Evolutionary conservation across 805 yeast genomes (phyloP), one percentile per base, ranked within the genome.

Genomic region (Lipomyces oligophaga): DNA sequence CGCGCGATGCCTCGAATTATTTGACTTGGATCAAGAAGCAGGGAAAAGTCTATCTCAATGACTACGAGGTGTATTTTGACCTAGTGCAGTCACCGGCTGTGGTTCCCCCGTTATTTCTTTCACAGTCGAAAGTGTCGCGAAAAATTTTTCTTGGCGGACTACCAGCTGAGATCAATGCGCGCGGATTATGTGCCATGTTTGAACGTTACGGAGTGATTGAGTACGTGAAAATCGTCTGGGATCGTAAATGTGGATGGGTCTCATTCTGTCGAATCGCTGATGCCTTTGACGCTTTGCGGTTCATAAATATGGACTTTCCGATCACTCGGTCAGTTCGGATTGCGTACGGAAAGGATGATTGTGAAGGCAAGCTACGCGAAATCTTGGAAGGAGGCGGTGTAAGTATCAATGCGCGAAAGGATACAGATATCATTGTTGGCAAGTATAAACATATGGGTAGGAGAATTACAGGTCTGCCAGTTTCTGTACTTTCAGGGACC

Each of bases 181-280:
- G 41, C 11, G 16, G 27, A 8, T 37, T 50, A 8, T 42, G 43
- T 41, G 24, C 47, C 4, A 34, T 40, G 38, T 45, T 46, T 37
- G 43, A 49, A 21, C 45, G 53, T 5, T 50, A 47, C 25, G 55
- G 55, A 5, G 48, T 25, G 1, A 50, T 50, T 15, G 55, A 50
- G 35, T 50, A 50, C 34, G 55, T 50, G n/a, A 50, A 50, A 33
- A 47, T 50, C n/a, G 52, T 43, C 5, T 50, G 48, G 47, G 52
- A 42, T 15, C 41, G 48, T 6, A 46, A 48, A 27, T 47, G 48
- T 25, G 55, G 48, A 4, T 50, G 55, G 55, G 48, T 50, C 15
- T 34, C 46, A 16, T 50, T 50, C 27, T 50, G 55, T 30, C 31
- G 55, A 19, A 40, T 47, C 10, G 52, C 48, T 8, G 48, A 46